A percentile compares a stretch with the other conserved stretches of the same genome.
Evolutionary conservation across 73 alveolate species (phyloP).

Genomic region (Uronychia binucleata): DNA sequence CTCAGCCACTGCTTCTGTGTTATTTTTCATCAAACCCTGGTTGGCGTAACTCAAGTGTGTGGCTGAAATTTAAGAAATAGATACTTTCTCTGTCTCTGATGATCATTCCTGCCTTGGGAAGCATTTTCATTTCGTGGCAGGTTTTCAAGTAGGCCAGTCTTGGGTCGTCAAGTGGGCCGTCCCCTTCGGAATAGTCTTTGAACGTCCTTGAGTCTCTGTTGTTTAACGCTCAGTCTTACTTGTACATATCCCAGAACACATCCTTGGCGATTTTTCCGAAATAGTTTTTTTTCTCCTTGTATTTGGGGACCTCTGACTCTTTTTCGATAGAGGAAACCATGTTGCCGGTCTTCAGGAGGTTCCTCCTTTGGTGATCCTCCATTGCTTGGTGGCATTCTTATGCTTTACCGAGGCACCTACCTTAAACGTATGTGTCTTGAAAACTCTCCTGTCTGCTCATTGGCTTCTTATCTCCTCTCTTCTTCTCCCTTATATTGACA

Average conservation of each 20-base stretch:
- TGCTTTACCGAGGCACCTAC: not conserved
- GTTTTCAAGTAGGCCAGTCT: constrained; percentile 58
- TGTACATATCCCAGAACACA: constrained; percentile 58
- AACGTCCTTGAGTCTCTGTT: constrained; percentile 10
- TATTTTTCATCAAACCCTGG: constrained; percentile 37
- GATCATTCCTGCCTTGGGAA: constrained; percentile 62
- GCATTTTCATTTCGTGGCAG: constrained; percentile 55
- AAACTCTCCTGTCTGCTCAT: not conserved
- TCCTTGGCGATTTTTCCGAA: constrained; percentile 56
- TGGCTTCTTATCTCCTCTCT: not conserved
- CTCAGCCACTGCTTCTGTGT: constrained; percentile 60
- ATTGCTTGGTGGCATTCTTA: not conserved
- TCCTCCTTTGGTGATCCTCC: not conserved
- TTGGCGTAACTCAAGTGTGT: constrained; percentile 41
- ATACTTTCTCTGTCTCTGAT: constrained; percentile 37
- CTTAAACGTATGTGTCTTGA: not conserved
- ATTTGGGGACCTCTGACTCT: not conserved
- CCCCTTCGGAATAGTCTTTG: constrained; percentile 35
- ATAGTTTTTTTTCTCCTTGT: constrained; percentile 18
- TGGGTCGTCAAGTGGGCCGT: constrained; percentile 46
- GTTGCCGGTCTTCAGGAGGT: not conserved
- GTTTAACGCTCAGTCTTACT: constrained; percentile 25
- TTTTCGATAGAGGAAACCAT: not conserved
- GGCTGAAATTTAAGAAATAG: not conserved
- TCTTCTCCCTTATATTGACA: not conserved